Percentiles rank a stretch among this genome's conserved stretches.
These are phyloP conservation scores for Trichoderma sp. DNA, from an alignment of 2,329 filamentous ascomycete genomes.

Conservation along the genomic window DNA sequence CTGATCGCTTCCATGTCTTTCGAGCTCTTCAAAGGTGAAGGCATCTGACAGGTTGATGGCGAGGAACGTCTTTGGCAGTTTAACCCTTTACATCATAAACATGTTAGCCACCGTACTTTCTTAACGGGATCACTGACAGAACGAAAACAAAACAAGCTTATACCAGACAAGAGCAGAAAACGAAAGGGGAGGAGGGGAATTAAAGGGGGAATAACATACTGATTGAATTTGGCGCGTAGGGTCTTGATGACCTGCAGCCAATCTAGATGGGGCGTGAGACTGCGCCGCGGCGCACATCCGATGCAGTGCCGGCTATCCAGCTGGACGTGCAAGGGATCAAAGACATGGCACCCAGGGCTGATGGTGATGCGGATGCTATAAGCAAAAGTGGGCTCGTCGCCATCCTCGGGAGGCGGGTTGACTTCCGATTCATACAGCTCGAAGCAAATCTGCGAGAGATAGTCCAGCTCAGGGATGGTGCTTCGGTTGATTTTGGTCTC, in stretches of 20 bases:
- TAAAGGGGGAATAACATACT: slow-evolving; percentile 54
- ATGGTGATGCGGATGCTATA: slow-evolving; percentile 97
- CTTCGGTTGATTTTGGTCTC: slow-evolving; percentile 95
- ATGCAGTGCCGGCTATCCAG: slow-evolving; percentile 96
- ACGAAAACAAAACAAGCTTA: background rate
- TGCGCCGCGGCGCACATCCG: slow-evolving; percentile 85
- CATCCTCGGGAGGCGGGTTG: slow-evolving; percentile 45
- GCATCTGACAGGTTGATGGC: slow-evolving; percentile 64
- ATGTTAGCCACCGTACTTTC: background rate
- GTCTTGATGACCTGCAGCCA: slow-evolving; percentile 99
- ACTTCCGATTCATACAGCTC: slow-evolving; percentile 96
- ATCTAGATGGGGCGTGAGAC: slow-evolving; percentile 84
- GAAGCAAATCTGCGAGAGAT: slow-evolving; percentile 95
- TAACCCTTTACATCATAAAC: slow-evolving; percentile 48
- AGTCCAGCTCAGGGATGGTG: slow-evolving; percentile 94
- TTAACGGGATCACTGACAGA: too few species aligned
- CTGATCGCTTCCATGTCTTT: slow-evolving; percentile 49
- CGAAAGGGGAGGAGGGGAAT: background rate
- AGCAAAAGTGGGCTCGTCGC: slow-evolving; percentile 71
- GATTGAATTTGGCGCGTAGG: slow-evolving; percentile 89
- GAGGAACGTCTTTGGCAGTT: slow-evolving; percentile 64
- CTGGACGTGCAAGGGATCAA: slow-evolving; percentile 93
- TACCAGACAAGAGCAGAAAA: background rate
- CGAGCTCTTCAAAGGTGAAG: slow-evolving; percentile 58
- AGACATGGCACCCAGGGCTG: slow-evolving; percentile 92